Base-by-base conservation (phyloP, 2,329 filamentous ascomycete genomes). In the Pseudocercospora pini-densiflorae region DNA sequence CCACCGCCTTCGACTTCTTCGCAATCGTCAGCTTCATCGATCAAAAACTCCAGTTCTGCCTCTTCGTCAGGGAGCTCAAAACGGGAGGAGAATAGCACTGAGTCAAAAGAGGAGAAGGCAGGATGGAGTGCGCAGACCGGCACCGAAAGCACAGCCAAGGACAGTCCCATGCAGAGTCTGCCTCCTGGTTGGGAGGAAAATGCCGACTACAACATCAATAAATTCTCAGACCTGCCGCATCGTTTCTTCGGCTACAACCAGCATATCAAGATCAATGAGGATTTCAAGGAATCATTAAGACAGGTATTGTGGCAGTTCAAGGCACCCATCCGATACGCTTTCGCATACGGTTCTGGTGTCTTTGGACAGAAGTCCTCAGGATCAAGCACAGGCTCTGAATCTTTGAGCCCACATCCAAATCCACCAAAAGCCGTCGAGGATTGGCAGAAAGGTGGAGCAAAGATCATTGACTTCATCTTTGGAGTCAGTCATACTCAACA, bases 391-490 rank as follows among this genome's bases (percentile, higher is more conserved):
- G 79, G 81, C 67, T 79, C 82, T 67, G 82, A 89, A 59, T 83
- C 61, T 19, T 51, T 87, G 59, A 88, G 89, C 21, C 87, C 94
- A 24, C 94, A 98, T 76, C 90, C 94, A 6, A 90, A 93, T 68
- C 90, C 94, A 1, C 92, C 93, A 0, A 84, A 89, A 61, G 92
- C 92, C 0, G 89, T 98, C 7, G 84, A 91, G 71, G 92, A 93
- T 72, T 92, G 93, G 71, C 94, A 98, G 79, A 90, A 92, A 74
- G 92, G 92, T 31, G 89, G 89, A 0, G 93, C 93, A 12, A 97
- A 97, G 82, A 97, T 98, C 90, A 97, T 99, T 70, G 95, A 99
- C 80, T 97, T 99, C 78, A 96, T 99, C 72, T 95, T 99, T 77
- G 95, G 94, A 27, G 94, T 98, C 10, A 92, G 92, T 0, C 92